A percentile compares a stretch with the other conserved stretches of the same genome.
Conservation (phyloP, 148 eudicot species). For the Persicaria maculosa region DNA sequence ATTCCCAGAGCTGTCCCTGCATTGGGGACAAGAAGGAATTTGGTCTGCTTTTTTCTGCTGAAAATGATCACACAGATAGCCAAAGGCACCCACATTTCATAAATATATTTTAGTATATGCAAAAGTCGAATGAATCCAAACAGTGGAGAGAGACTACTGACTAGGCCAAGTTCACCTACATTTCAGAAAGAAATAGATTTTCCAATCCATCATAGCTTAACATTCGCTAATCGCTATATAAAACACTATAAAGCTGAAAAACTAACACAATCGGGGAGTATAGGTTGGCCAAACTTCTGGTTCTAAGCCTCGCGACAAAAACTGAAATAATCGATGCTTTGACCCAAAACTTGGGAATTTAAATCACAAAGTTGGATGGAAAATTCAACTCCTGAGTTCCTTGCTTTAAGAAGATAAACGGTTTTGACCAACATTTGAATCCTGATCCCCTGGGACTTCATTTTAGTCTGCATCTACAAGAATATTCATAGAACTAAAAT, state of each 20-base stretch:
- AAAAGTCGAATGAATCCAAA: background rate
- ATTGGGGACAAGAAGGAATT: background rate
- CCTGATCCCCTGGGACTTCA: background rate
- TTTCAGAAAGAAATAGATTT: background rate
- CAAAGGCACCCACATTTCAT: background rate
- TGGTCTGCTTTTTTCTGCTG: background rate
- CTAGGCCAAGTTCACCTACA: background rate
- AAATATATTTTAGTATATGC: background rate
- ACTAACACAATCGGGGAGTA: background rate
- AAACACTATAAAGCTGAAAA: background rate
- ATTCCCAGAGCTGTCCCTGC: conserved; percentile 79
- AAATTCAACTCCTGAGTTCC: background rate
- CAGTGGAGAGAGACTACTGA: background rate
- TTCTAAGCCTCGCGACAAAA: background rate
- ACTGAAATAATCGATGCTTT: background rate
- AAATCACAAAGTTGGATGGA: background rate
- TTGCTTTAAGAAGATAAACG: background rate
- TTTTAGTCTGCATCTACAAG: background rate
- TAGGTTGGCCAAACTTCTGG: background rate
- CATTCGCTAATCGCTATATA: background rate
- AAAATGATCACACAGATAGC: background rate
- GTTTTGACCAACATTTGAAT: background rate
- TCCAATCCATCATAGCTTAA: background rate
- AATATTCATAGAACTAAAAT: background rate
- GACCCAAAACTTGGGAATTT: background rate